Conservation (phyloP, 2,329 filamentous ascomycete species). For the Zymoseptoria pseudotritici region DNA sequence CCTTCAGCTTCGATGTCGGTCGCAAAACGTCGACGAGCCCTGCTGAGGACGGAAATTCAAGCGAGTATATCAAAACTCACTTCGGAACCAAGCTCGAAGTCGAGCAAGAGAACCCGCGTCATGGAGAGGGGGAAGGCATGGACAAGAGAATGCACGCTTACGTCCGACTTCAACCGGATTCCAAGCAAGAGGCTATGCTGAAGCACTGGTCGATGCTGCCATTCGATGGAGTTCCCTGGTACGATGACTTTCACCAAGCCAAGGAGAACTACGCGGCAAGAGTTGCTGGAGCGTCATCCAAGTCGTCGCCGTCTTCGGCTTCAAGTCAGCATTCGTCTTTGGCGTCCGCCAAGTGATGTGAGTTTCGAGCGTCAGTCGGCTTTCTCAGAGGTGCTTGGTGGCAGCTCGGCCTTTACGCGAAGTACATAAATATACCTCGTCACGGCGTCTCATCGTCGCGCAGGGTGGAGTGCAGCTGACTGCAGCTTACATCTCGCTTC, state of each 20-base stretch:
- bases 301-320: neutral
- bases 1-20: neutral
- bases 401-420: neutral
- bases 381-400: neutral
- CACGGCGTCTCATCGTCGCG: neutral
- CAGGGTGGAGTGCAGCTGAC: neutral
- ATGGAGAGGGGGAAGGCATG: neutral
- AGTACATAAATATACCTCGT: neutral
- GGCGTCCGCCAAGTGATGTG: neutral
- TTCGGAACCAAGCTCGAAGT: neutral
- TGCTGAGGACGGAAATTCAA: neutral
- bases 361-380: neutral
- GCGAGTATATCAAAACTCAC: neutral
- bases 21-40: neutral
- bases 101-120: neutral
- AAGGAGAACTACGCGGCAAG: neutral
- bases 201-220: constrained; percentile 2
- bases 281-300: neutral
- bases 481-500: neutral
- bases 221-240: constrained; percentile 1
- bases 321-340: neutral
- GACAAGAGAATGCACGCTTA: constrained; percentile 3
- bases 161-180: neutral
- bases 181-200: constrained; percentile 1
- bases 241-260: neutral